These are phyloP conservation scores for Myxozyma kluyveri DNA, from an alignment of 805 yeast species.

Conservation along the genomic window DNA sequence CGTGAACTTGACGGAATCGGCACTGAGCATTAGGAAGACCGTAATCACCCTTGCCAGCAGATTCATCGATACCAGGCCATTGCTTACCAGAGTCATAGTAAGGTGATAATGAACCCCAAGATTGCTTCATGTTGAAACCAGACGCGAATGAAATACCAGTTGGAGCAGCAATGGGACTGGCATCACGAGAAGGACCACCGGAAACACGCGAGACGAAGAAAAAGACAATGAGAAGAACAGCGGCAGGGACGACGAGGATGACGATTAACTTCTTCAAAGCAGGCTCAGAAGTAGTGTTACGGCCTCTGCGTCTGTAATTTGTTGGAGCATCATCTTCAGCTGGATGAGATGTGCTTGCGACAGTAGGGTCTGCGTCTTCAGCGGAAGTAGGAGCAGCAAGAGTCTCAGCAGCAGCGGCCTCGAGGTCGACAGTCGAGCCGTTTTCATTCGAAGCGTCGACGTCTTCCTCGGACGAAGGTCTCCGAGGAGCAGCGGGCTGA, in stretches of 20 bases:
- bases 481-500: constrained; percentile 19
- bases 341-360: constrained; percentile 14
- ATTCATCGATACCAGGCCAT: constrained; percentile 37
- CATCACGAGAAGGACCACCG: constrained; percentile 27
- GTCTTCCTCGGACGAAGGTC: too few species aligned
- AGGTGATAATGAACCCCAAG: constrained; percentile 44
- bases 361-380: constrained; percentile 13
- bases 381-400: constrained; percentile 18
- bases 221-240: constrained; percentile 29
- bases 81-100: constrained; percentile 40
- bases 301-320: constrained; percentile 15
- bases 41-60: constrained; percentile 34
- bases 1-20: constrained; percentile 62
- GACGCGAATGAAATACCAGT: constrained; percentile 39
- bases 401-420: constrained; percentile 26
- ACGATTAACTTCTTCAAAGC: constrained; percentile 27
- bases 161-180: constrained; percentile 39
- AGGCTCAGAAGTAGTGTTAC: constrained; percentile 25
- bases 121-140: constrained; percentile 42
- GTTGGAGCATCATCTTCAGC: constrained; percentile 15
- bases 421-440: constrained; percentile 21
- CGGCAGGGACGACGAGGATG: constrained; percentile 31
- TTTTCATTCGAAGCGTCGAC: constrained; percentile 5
- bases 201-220: constrained; percentile 27
- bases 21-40: constrained; percentile 44